These are phyloP conservation scores for Barnettozyma botsteinii DNA, from an alignment of 805 yeast genomes.

Conservation along the genomic window DNA sequence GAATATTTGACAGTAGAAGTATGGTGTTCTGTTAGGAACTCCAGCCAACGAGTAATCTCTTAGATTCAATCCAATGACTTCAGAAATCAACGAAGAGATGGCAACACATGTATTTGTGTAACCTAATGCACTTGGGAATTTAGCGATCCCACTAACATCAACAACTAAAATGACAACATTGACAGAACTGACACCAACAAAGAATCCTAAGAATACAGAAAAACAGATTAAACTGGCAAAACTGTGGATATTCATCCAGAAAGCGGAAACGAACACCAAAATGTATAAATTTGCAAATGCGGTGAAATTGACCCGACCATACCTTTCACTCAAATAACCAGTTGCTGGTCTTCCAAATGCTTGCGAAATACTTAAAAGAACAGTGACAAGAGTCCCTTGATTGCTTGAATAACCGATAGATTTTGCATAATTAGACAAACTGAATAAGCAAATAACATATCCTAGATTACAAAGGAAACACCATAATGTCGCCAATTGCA, in stretches of 20 bases:
- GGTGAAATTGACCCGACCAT: conserved; percentile 42
- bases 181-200: conserved; percentile 40
- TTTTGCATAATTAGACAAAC: conserved; percentile 40
- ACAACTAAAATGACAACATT: conserved; percentile 38
- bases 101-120: conserved; percentile 30
- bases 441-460: conserved; percentile 40
- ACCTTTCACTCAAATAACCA: conserved; percentile 40
- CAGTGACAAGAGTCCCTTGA: conserved; percentile 41
- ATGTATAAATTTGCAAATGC: conserved; percentile 30
- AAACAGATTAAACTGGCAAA: conserved; percentile 35
- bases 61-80: conserved; percentile 49
- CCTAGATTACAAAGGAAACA: no score
- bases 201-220: no score
- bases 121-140: conserved; percentile 37
- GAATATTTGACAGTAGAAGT: conserved; percentile 52
- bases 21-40: no score
- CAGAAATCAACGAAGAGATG: conserved; percentile 40
- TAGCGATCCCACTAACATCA: conserved; percentile 32
- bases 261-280: conserved; percentile 35
- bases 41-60: conserved; percentile 23
- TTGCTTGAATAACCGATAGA: conserved; percentile 41
- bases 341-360: conserved; percentile 43
- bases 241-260: conserved; percentile 41
- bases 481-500: conserved; percentile 35
- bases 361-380: conserved; percentile 43